Percentiles rank a stretch among this genome's conserved stretches.
Conservation (phyloP, 2,329 filamentous ascomycete genomes). For the Pseudogymnoascus sp. region DNA sequence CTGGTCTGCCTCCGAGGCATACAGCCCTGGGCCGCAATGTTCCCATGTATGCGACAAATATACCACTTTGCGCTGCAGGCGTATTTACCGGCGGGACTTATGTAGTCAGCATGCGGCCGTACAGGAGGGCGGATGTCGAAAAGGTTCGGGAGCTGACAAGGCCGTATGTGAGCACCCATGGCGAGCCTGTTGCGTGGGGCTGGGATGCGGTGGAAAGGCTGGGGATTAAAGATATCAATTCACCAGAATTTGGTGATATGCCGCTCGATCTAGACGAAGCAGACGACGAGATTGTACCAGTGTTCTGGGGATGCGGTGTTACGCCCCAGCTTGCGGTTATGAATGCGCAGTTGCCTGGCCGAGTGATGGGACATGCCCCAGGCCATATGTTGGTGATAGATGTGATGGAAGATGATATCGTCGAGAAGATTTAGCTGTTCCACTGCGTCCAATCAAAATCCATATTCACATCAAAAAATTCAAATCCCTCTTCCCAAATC, state of each 20-base stretch:
- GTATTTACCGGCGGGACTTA: conserved; percentile 46
- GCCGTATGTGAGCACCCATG: conserved; percentile 47
- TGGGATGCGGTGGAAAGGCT: conserved; percentile 46
- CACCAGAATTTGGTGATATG: conserved; percentile 49
- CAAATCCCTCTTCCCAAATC: conserved; percentile 34
- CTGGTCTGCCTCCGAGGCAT: conserved; percentile 45
- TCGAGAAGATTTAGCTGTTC: conserved; percentile 9
- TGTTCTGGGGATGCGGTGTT: conserved; percentile 58
- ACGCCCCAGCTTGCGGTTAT: conserved; percentile 58
- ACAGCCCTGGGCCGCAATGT: conserved; percentile 40
- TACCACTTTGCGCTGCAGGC: conserved; percentile 48
- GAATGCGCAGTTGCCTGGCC: conserved; percentile 43
- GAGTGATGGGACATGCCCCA: conserved; percentile 52
- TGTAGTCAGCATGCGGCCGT: conserved; percentile 57
- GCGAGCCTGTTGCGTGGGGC: conserved; percentile 57
- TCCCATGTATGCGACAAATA: conserved; percentile 51
- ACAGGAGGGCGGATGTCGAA: conserved; percentile 40
- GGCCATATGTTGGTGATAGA: conserved; percentile 56
- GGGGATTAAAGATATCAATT: conserved; percentile 45
- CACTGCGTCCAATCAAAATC: conserved; percentile 23
- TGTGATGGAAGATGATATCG: conserved; percentile 34
- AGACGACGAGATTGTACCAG: conserved; percentile 39
- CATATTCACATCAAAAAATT: conserved; percentile 33
- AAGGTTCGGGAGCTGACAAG: conserved; percentile 46
- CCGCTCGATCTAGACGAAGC: conserved; percentile 32